Evolutionary conservation across 2,329 filamentous ascomycete species (phyloP).

Genomic region (Trichoderma aggressivum): DNA sequence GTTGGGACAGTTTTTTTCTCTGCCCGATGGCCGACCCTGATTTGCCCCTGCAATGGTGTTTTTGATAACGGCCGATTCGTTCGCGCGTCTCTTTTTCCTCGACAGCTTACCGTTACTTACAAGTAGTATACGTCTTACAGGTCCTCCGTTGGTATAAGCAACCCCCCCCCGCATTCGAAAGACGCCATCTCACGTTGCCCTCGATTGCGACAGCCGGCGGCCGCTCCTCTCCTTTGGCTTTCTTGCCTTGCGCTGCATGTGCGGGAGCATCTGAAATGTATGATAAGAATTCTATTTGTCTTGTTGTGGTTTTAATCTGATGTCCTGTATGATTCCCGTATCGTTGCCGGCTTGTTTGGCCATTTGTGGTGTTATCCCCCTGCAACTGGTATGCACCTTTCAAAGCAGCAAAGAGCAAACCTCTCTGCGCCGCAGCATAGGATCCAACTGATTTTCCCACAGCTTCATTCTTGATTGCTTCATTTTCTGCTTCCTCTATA

Average conservation of each 20-base stretch:
- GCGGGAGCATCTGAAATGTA: background rate
- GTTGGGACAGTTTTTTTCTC: background rate
- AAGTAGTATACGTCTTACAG: background rate
- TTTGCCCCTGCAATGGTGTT: background rate
- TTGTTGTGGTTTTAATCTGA: background rate
- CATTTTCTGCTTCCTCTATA: background rate
- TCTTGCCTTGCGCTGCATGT: background rate
- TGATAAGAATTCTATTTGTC: background rate
- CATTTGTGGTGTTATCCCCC: background rate
- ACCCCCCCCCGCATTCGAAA: slow-evolving; percentile 9
- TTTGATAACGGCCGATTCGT: background rate
- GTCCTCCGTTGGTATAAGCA: background rate
- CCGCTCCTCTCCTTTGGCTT: background rate
- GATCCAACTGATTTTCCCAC: background rate
- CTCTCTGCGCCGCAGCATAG: background rate
- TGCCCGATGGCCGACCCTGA: background rate
- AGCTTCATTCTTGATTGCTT: background rate
- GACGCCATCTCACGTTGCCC: background rate
- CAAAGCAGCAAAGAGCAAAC: background rate
- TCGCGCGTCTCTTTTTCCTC: background rate
- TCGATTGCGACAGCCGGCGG: background rate
- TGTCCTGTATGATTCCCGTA: background rate
- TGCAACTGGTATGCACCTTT: background rate
- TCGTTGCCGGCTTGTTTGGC: background rate
- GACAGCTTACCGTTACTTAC: background rate